A percentile compares a stretch with the other conserved stretches of the same genome.
Evolutionary conservation across 495 filamentous ascomycete genomes (phyloP).

Genomic region (Bacidia rubella): DNA sequence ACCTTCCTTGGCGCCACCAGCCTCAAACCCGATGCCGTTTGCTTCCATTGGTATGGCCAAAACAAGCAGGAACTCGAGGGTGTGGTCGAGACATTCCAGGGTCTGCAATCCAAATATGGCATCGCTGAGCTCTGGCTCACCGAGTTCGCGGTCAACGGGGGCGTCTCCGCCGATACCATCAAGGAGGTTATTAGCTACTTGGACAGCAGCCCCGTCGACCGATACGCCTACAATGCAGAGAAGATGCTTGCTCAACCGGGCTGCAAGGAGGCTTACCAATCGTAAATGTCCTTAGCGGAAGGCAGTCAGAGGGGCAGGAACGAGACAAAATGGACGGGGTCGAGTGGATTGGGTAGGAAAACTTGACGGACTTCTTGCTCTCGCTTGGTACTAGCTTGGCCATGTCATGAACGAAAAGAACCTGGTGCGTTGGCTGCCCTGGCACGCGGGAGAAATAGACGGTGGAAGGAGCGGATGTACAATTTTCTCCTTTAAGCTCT

Average conservation of each 20-base stretch:
- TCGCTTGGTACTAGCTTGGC: not conserved
- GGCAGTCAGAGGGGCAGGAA: not conserved
- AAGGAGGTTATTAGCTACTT: constrained; percentile 46
- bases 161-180: constrained; percentile 30
- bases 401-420: not conserved
- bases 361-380: not conserved
- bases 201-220: constrained; percentile 49
- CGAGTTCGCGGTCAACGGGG: constrained; percentile 48
- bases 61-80: constrained; percentile 38
- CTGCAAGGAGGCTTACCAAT: constrained; percentile 3
- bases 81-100: constrained; percentile 41
- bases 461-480: not conserved
- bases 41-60: constrained; percentile 20
- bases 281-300: not conserved
- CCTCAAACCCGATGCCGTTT: constrained; percentile 9
- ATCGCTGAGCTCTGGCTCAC: constrained; percentile 61
- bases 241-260: constrained; percentile 6
- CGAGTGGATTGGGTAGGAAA: not conserved
- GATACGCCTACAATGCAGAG: constrained; percentile 71
- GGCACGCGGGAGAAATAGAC: not conserved
- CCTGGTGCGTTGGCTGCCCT: not conserved
- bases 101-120: constrained; percentile 28
- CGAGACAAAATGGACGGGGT: not conserved
- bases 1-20: constrained; percentile 5
- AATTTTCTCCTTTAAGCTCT: not conserved